Evolutionary conservation across 1,139 yeast species (phyloP).

Genomic region (Geotrichum phurueaensis): DNA sequence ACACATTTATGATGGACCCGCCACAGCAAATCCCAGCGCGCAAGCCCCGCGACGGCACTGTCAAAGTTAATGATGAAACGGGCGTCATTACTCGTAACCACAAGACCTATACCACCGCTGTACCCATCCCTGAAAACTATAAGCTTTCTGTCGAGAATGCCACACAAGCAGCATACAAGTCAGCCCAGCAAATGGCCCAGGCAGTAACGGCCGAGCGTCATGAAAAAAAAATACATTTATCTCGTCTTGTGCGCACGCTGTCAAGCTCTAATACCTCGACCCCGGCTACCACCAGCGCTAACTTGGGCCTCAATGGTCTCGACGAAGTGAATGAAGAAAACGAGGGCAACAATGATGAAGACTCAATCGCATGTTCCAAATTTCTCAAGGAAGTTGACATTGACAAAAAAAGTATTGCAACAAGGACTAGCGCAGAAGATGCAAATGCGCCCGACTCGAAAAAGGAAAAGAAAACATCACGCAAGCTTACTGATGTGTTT

Average conservation of each 20-base stretch:
- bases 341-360: background rate
- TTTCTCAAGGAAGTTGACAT: conserved; percentile 8
- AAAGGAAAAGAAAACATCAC: conserved; percentile 39
- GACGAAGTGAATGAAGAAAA: background rate
- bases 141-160: conserved; percentile 32
- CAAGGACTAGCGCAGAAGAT: background rate
- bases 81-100: conserved; percentile 25
- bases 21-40: conserved; percentile 94
- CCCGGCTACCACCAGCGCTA: background rate
- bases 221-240: conserved; percentile 6
- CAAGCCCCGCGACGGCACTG: conserved; percentile 74
- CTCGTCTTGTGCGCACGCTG: background rate
- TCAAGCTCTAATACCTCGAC: background rate
- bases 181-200: conserved; percentile 33
- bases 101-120: conserved; percentile 25
- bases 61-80: conserved; percentile 44
- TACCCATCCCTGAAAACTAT: conserved; percentile 15
- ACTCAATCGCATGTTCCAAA: background rate
- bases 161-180: conserved; percentile 30
- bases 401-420: conserved; percentile 25
- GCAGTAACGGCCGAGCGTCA: conserved; percentile 20
- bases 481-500: conserved; percentile 58
- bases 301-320: background rate
- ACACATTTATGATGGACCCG: conserved; percentile 68
- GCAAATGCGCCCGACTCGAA: background rate